Conservation (phyloP, 495 filamentous ascomycete species). For the Hypoxylon crocopeplum region DNA sequence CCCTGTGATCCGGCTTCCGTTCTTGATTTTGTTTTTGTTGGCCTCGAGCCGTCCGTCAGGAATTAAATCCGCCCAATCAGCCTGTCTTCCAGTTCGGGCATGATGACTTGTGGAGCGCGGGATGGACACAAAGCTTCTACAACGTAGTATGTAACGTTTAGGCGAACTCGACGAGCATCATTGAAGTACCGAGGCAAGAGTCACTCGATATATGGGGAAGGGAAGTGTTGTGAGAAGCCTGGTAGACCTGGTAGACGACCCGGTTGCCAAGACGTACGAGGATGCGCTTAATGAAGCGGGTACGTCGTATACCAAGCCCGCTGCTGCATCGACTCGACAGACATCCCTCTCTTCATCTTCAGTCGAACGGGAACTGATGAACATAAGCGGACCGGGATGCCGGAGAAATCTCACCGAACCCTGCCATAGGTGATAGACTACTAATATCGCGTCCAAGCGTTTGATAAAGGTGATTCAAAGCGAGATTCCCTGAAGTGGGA, state of each 20-base stretch:
- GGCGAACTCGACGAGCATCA: conserved; percentile 29
- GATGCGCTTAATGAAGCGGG: conserved; percentile 29
- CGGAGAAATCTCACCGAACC: conserved; percentile 32
- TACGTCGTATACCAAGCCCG: conserved; percentile 34
- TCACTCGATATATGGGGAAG: conserved; percentile 29
- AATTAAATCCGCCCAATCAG: conserved; percentile 30
- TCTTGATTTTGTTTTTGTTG: conserved; percentile 24
- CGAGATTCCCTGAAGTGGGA: neutral
- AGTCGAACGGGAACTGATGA: conserved; percentile 21
- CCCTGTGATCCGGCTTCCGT: conserved; percentile 27
- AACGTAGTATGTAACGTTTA: conserved; percentile 40
- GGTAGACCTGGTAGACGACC: conserved; percentile 25
- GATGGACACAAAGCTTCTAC: conserved; percentile 34
- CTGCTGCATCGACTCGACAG: conserved; percentile 24
- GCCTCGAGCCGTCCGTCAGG: conserved; percentile 27
- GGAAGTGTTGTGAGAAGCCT: conserved; percentile 23
- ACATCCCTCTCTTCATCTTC: conserved; percentile 8
- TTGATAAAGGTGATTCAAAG: neutral
- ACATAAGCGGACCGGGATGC: conserved; percentile 35
- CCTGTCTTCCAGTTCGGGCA: conserved; percentile 19
- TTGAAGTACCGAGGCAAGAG: conserved; percentile 31
- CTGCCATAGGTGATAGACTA: conserved; percentile 14
- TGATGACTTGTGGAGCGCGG: conserved; percentile 32
- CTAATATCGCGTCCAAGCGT: conserved; percentile 5
- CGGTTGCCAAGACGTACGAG: conserved; percentile 34